Conservation (phyloP, 2,329 filamentous ascomycete species). For the Akanthomyces muscarius region DNA sequence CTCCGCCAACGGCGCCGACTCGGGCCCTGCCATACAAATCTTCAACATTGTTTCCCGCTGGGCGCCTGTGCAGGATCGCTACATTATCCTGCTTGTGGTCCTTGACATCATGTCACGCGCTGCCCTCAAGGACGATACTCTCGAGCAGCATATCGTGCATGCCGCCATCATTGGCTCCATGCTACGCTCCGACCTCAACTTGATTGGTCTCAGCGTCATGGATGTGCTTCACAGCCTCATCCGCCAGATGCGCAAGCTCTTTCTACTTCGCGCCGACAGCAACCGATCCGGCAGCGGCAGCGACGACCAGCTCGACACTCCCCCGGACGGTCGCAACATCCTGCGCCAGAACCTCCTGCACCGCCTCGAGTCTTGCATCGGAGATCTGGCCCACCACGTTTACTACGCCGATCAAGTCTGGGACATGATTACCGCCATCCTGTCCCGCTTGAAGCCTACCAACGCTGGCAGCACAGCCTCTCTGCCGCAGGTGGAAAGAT, state of each 20-base stretch:
- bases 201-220: conserved; percentile 95
- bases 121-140: conserved; percentile 63
- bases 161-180: conserved; percentile 77
- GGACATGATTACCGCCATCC: conserved; percentile 83
- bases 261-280: conserved; percentile 56
- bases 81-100: conserved; percentile 78
- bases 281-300: conserved; percentile 29
- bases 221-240: conserved; percentile 84
- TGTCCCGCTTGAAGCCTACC: conserved; percentile 70
- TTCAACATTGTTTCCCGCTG: conserved; percentile 77
- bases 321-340: conserved; percentile 30
- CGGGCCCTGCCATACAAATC: conserved; percentile 77
- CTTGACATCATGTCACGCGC: conserved; percentile 71
- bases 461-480: conserved; percentile 41
- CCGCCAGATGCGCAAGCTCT: conserved; percentile 72
- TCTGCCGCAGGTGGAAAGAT: conserved; percentile 45
- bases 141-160: conserved; percentile 71
- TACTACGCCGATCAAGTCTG: conserved; percentile 96
- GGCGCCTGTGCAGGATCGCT: conserved; percentile 92
- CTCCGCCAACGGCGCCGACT: conserved; percentile 39
- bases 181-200: conserved; percentile 81
- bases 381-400: conserved; percentile 87
- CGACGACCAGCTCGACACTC: conserved; percentile 32
- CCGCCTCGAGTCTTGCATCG: conserved; percentile 76
- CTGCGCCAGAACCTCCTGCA: conserved; percentile 63